Evolutionary conservation across 495 filamentous ascomycete genomes (phyloP), one percentile per base, ranked within the genome.

Genomic region (Daldinia childiae): DNA sequence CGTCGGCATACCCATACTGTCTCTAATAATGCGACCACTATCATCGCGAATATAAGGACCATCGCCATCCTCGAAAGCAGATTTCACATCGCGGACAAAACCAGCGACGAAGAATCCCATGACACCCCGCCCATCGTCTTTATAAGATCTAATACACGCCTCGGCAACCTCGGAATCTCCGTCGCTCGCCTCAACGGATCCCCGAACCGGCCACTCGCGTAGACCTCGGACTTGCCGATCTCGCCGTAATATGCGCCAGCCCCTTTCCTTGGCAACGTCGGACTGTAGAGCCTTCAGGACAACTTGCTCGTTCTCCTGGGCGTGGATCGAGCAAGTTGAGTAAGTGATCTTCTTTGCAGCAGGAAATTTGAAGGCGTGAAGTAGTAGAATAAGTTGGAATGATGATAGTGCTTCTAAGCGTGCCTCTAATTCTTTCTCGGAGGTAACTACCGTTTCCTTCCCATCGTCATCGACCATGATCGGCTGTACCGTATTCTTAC

Each of bases 271-370:
- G 0, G 93, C 95, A 4, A 91, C 78, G 0, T 87, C 80, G 0
- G 91, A 92, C 4, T 73, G 66, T 43, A 98, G 77, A 6, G 93
- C 90, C 21, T 85, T 82, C 17, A 88, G 58, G 7, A 97, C 93
- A 0, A 98, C 95, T 26, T 84, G 76, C 77, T 99, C 95, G 74
- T 99, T 98, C 78, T 99, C 95, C 39, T 90, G 85, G 1, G 89
- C 82, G 77, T 97, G 87, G 26, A 97, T 82, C 0, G 95, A 98
- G 76, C 95, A 99, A 0, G 95, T 99, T 43, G 91, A 94, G 76
- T 99, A 99, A 0, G 91, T 92, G 41, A 98, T 90, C 73, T 85
- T 90, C 3, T 75, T 83, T 0, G 93, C 93, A n/a, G 84, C 80
- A 0, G 94, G 92, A 69, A 97, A 99, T 26, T 80, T 77, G 78